A percentile compares a stretch with the other conserved stretches of the same genome.
Conservation (phyloP, 2,329 filamentous ascomycete genomes). For the Magnaporthiopsis incrustans region DNA sequence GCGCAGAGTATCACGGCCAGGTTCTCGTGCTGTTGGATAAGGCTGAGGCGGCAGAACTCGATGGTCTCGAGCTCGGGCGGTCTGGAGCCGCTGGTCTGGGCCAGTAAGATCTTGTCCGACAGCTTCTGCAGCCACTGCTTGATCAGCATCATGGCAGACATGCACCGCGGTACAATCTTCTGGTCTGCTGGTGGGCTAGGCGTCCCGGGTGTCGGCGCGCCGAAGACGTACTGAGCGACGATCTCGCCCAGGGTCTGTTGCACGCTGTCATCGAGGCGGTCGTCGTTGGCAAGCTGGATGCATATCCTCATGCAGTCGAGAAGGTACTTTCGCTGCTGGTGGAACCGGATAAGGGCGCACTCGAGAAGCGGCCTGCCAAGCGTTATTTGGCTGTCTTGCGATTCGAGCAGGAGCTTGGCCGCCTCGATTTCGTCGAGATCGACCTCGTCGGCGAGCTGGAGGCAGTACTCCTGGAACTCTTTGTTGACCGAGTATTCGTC, state of each 20-base stretch:
- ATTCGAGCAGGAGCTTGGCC: constrained; percentile 65
- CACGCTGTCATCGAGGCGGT: constrained; percentile 40
- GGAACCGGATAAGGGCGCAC: constrained; percentile 78
- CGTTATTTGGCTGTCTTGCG: constrained; percentile 58
- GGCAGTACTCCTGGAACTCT: constrained; percentile 74
- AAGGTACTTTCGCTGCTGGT: constrained; percentile 74
- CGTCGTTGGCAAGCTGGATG: constrained; percentile 59
- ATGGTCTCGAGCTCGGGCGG: constrained; percentile 65
- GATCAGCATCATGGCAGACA: constrained; percentile 68
- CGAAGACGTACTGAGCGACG: constrained; percentile 49
- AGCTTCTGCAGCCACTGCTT: constrained; percentile 70
- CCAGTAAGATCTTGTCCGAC: constrained; percentile 66
- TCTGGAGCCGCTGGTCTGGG: constrained; percentile 44
- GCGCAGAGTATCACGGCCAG: constrained; percentile 73
- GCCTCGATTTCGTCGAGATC: constrained; percentile 86
- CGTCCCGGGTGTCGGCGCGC: constrained; percentile 35
- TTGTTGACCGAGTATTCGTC: constrained; percentile 75
- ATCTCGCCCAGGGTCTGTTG: constrained; percentile 44
- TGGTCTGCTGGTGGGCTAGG: constrained; percentile 37
- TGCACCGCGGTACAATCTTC: constrained; percentile 65
- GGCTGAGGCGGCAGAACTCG: constrained; percentile 69
- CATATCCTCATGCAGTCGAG: constrained; percentile 79
- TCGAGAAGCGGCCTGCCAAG: constrained; percentile 68
- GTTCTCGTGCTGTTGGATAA: constrained; percentile 84
- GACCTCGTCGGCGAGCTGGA: constrained; percentile 79